Evolutionary conservation across 768 basidiomycete genomes (phyloP), one percentile per base, ranked within the genome.

Genomic region (Lactarius hengduanensis): DNA sequence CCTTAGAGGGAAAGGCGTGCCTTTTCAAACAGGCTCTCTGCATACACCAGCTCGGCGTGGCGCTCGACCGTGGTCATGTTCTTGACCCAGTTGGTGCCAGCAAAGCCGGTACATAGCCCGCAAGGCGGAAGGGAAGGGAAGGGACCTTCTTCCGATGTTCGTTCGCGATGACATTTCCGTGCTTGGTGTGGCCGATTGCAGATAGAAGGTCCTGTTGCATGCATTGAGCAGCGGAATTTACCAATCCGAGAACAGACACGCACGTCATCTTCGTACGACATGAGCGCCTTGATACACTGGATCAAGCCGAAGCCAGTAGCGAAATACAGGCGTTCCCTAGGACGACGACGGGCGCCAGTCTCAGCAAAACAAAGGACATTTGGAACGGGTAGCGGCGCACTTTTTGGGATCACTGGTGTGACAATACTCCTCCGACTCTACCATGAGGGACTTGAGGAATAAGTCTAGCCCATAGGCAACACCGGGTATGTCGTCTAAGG

Each of bases 11-110:
- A 18, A 34, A 61, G 30, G 61, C 65, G 28, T 67, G 82, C 83
- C 78, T 85, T 88, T 76, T 88, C 83, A 59, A 88, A 81, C 57
- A 94, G 76, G 65, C 85, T 89, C 76, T 98, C 96, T 0, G 94
- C 95, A 62, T 91, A 97, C 3, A 92, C 87, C 26, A 98, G 81
- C 77, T 98, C 96, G 0, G 96, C 95, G 69, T 97, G 95, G 38
- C 91, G 82, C 75, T 96, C 89, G 1, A 93, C 80, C 0, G 81
- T 75, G 0, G 91, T 89, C 92, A 96, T 96, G 61, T 81, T 79
- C 72, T 84, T 86, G 70, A 92, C 82, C 72, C 86, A 87, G 58
- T 81, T 81, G 13, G 85, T 76, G 10, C 84, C 83, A 0, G 84
- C 81, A 1, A 84, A 81, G 7, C 86, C 83, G 8, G 88, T 82